Evolutionary conservation across 371 early-diverging fungal species (phyloP).

Genomic region (Haplosporangium sp.): DNA sequence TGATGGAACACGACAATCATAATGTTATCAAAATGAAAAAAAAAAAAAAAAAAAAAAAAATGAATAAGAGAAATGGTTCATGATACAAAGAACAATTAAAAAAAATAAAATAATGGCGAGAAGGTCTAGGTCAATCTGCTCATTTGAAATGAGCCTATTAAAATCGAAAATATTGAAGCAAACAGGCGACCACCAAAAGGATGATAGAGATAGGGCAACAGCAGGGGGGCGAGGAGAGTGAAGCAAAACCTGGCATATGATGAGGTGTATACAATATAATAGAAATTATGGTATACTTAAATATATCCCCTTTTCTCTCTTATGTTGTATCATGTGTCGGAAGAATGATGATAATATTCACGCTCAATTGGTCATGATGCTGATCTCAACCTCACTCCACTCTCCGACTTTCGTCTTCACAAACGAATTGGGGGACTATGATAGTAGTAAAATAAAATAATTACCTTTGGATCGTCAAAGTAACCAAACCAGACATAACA

Average conservation of each 20-base stretch:
- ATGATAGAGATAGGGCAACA: not conserved
- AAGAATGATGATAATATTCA: not conserved
- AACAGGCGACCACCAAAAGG: not conserved
- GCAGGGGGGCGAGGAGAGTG: not conserved
- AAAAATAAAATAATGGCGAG: not conserved
- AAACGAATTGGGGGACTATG: not conserved
- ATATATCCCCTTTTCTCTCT: not conserved
- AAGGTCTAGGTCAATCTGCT: not conserved
- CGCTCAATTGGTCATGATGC: not conserved
- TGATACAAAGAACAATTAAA: not conserved
- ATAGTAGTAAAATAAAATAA: not conserved
- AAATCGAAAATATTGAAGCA: not conserved
- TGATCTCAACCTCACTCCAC: not conserved
- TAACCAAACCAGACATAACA: constrained; percentile 63
- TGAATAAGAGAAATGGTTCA: too few species aligned
- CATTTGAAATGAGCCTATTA: not conserved
- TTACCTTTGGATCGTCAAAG: constrained; percentile 71
- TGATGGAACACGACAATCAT: not conserved
- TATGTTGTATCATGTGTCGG: not conserved
- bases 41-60: not conserved
- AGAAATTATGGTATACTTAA: not conserved
- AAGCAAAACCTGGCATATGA: not conserved
- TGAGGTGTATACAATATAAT: not conserved
- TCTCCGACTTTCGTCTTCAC: not conserved
- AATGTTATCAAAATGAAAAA: not conserved